Evolutionary conservation across 2,329 filamentous ascomycete species (phyloP).

Genomic region (Xylaria sp.): DNA sequence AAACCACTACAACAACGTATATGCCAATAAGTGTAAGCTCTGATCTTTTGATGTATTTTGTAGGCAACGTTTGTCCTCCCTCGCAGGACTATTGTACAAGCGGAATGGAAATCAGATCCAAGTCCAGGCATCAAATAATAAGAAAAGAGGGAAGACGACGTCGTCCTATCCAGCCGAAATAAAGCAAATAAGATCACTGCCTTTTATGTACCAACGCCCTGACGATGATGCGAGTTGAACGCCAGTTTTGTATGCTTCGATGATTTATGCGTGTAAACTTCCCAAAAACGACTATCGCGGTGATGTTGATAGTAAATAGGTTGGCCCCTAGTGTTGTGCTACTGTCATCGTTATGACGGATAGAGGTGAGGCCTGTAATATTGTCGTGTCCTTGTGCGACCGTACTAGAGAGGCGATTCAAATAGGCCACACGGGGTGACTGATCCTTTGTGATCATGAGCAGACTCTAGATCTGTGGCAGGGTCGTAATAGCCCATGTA

Average conservation of each 20-base stretch:
- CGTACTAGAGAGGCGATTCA: neutral
- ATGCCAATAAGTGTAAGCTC: constrained; percentile 6
- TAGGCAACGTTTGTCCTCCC: neutral
- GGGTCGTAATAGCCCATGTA: constrained; percentile 29
- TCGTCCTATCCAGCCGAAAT: constrained; percentile 10
- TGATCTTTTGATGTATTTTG: neutral
- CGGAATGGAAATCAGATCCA: constrained; percentile 1
- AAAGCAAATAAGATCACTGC: constrained; percentile 18
- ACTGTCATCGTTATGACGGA: neutral
- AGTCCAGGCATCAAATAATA: constrained; percentile 2
- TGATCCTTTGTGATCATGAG: neutral
- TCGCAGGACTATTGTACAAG: constrained; percentile 23
- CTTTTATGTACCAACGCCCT: constrained; percentile 17
- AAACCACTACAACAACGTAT: neutral
- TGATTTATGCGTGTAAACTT: constrained; percentile 18
- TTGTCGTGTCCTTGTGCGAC: neutral
- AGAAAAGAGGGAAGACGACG: neutral
- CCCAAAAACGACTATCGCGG: neutral
- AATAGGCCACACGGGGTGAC: neutral
- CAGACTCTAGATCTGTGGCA: neutral
- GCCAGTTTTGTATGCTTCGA: constrained; percentile 29
- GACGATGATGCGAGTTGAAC: constrained; percentile 20
- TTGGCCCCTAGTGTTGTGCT: neutral
- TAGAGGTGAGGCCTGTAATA: neutral
- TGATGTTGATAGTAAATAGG: neutral